phyloP scores from a whole-genome alignment of 2,329 filamentous ascomycete species.

The Sporothrix mexicana region DNA sequence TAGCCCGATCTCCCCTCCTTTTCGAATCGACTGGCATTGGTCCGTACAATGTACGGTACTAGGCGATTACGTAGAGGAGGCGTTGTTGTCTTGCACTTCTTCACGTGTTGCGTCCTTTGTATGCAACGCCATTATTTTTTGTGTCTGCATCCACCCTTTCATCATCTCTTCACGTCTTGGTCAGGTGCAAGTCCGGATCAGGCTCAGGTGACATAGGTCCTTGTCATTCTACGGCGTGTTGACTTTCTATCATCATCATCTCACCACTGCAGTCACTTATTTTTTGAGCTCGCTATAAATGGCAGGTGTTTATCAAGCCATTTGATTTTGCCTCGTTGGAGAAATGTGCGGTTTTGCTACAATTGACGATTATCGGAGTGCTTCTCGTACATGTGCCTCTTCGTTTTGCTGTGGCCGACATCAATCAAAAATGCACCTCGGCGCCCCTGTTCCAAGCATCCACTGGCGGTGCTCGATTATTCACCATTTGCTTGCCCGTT shows the following conservation, averaged over 20 bases:
- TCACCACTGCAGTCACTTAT: background rate
- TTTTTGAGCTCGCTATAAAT: background rate
- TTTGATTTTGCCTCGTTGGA: background rate
- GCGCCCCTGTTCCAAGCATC: background rate
- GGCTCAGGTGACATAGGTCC: background rate
- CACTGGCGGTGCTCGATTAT: background rate
- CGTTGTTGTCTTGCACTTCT: background rate
- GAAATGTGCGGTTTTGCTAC: background rate
- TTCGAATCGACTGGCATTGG: background rate
- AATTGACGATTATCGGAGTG: background rate
- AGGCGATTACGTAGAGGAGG: slow-evolving; percentile 21
- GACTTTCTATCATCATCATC: background rate
- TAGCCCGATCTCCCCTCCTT: background rate
- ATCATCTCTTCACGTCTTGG: background rate
- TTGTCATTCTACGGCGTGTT: background rate
- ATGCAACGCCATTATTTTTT: background rate
- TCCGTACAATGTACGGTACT: background rate
- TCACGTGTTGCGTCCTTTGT: slow-evolving; percentile 18
- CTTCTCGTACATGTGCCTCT: background rate
- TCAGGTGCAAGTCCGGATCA: background rate
- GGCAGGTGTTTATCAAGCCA: background rate
- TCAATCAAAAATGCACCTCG: background rate
- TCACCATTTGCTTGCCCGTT: background rate
- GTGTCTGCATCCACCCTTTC: background rate
- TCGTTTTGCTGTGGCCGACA: background rate